Percentiles rank a stretch among this genome's conserved stretches.
phyloP scores from a whole-genome alignment of 352 stramenopile species.

The Pythium oligandrum region DNA sequence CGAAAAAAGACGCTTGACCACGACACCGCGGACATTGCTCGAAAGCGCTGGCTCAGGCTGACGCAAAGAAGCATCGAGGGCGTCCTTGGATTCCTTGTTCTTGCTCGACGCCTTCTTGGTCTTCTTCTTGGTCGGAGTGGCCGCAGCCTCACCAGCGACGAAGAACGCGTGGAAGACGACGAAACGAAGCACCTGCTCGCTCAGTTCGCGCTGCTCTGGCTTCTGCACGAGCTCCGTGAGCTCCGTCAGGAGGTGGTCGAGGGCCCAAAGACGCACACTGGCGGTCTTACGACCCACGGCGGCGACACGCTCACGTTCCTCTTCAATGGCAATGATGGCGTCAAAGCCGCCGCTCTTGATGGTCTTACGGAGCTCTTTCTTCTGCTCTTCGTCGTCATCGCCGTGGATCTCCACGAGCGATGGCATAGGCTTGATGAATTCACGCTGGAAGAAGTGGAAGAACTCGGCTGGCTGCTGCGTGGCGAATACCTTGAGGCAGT shows the following conservation, averaged over 20 bases:
- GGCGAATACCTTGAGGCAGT: conserved; percentile 62
- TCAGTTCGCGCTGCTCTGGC: conserved; percentile 16
- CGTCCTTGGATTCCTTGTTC: conserved; percentile 17
- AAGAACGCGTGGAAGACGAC: conserved; percentile 74
- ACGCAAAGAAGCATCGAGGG: conserved; percentile 12
- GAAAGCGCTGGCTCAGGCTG: conserved; percentile 41
- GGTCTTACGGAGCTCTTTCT: conserved; percentile 28
- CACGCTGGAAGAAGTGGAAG: conserved; percentile 64
- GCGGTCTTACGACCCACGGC: conserved; percentile 43
- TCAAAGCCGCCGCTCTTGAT: conserved; percentile 51
- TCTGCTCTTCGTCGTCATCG: conserved; percentile 35
- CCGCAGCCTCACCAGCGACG: conserved; percentile 16
- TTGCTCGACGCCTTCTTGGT: conserved; percentile 30
- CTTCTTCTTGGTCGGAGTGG: conserved; percentile 49
- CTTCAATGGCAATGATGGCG: conserved; percentile 67
- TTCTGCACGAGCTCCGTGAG: conserved; percentile 32
- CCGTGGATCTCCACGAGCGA: conserved; percentile 44
- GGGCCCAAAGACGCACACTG: conserved; percentile 66
- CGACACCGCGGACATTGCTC: conserved; percentile 29
- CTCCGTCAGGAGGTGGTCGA: conserved; percentile 56
- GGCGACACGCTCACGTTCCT: conserved; percentile 72
- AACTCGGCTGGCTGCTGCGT: conserved; percentile 47
- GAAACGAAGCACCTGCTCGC: conserved; percentile 51
- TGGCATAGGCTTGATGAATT: conserved; percentile 58
- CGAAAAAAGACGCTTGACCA: conserved; percentile 64